Percentiles rank a stretch among this genome's conserved stretches.
phyloP scores from a whole-genome alignment of 176 grass and related monocot species.

The Bothriochloa decipiens region DNA sequence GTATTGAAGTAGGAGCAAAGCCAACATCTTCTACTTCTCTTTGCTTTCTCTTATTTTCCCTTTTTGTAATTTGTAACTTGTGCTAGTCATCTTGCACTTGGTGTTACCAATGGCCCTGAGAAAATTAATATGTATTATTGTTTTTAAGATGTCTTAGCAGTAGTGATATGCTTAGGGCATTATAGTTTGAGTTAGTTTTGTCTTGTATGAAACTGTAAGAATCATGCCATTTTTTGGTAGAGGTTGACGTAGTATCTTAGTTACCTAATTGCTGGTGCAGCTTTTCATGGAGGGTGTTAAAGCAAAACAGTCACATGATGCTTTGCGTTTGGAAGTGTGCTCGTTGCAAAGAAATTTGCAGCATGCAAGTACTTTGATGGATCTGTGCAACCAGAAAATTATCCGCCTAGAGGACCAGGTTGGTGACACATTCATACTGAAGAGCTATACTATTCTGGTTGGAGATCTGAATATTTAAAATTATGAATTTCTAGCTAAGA shows the following conservation, averaged over 20 bases:
- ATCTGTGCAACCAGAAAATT: slow-evolving; percentile 67
- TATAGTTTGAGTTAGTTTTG: too few relatives aligned
- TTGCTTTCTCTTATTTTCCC: slow-evolving; percentile 5
- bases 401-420: slow-evolving; percentile 71
- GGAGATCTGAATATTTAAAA: slow-evolving; percentile 23
- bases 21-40: not conserved
- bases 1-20: slow-evolving; percentile 6
- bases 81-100: not conserved
- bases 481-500: slow-evolving; percentile 64
- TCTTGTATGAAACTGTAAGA: not conserved
- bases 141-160: not conserved
- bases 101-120: not conserved
- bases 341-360: slow-evolving; percentile 66
- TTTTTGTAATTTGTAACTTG: not conserved
- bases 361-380: slow-evolving; percentile 60
- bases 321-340: slow-evolving; percentile 53
- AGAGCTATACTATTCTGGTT: slow-evolving; percentile 8
- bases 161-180: not conserved
- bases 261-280: slow-evolving; percentile 52
- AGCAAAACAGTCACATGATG: slow-evolving; percentile 63
- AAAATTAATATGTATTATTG: not conserved
- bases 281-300: slow-evolving; percentile 79
- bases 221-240: not conserved
- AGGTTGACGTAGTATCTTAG: not conserved
- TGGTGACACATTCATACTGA: slow-evolving; percentile 36